phyloP scores from a whole-genome alignment of 495 filamentous ascomycete genomes.

The Podospora bellae-mahoneyi region DNA sequence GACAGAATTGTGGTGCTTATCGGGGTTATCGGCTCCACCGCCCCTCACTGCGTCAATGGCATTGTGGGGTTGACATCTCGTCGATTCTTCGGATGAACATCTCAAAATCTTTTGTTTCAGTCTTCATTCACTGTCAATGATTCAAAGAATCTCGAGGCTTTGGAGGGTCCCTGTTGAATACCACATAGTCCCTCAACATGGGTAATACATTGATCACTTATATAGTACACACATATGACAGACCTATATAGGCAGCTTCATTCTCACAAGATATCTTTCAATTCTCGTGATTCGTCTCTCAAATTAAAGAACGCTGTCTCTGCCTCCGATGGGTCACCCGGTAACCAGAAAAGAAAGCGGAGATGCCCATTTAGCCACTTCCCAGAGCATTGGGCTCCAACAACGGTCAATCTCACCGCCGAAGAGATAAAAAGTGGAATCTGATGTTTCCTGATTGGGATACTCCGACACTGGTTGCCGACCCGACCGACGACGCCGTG shows the following conservation, averaged over 20 bases:
- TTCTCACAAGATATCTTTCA: background rate
- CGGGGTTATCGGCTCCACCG: background rate
- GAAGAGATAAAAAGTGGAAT: slow-evolving; percentile 2
- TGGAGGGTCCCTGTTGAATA: too few relatives aligned
- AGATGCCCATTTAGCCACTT: slow-evolving; percentile 20
- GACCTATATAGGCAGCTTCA: background rate
- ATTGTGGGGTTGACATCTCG: background rate
- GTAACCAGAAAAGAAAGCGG: slow-evolving; percentile 12
- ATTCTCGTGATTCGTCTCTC: background rate
- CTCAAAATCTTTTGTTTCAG: background rate
- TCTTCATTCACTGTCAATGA: too few relatives aligned
- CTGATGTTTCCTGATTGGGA: slow-evolving; percentile 4
- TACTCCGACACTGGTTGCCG: slow-evolving; percentile 8
- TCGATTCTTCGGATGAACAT: background rate
- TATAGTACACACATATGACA: too few relatives aligned
- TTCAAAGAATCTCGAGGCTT: too few relatives aligned
- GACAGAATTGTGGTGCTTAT: slow-evolving; percentile 15
- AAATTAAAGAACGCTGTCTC: background rate
- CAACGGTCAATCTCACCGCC: background rate
- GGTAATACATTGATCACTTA: too few relatives aligned
- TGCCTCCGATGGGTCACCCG: background rate
- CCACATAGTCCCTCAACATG: too few relatives aligned
- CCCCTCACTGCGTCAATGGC: slow-evolving; percentile 19
- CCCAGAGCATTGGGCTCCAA: background rate
- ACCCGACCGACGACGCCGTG: background rate